Percentiles rank a stretch among this genome's conserved stretches.
These are phyloP conservation scores for Rhamnella rubrinervis DNA, from an alignment of 331 rosid genomes.

Conservation along the genomic window DNA sequence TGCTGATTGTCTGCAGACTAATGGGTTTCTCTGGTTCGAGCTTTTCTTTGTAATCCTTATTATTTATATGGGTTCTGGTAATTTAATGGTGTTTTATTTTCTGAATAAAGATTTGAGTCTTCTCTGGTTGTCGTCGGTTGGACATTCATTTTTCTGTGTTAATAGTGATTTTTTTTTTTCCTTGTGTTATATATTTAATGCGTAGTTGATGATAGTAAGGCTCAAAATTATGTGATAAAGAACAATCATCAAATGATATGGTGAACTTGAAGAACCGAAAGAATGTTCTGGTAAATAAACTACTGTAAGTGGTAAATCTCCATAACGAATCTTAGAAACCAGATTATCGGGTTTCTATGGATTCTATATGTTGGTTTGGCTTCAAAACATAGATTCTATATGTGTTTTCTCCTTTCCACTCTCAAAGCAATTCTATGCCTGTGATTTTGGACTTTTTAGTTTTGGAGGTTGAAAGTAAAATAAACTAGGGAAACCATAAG, in stretches of 20 bases:
- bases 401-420: too few relatives aligned
- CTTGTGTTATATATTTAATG: not conserved
- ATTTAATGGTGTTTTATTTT: not conserved
- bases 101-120: not conserved
- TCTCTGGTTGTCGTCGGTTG: not conserved
- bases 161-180: not conserved
- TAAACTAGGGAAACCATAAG: too few relatives aligned
- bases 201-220: not conserved
- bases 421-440: too few relatives aligned
- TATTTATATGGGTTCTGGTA: not conserved
- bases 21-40: slow-evolving; percentile 14
- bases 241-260: too few relatives aligned
- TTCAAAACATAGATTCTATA: not conserved
- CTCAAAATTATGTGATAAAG: not conserved
- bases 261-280: not conserved
- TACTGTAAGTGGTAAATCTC: not conserved
- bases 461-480: too few relatives aligned
- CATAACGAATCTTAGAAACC: not conserved
- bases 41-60: not conserved
- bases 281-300: not conserved
- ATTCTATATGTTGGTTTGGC: not conserved
- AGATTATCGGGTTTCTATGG: slow-evolving; percentile 4
- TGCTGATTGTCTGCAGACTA: not conserved
- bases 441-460: too few relatives aligned
- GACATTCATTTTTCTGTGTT: not conserved